phyloP scores from a whole-genome alignment of 352 stramenopile genomes.

The Peronospora farinosa region DNA sequence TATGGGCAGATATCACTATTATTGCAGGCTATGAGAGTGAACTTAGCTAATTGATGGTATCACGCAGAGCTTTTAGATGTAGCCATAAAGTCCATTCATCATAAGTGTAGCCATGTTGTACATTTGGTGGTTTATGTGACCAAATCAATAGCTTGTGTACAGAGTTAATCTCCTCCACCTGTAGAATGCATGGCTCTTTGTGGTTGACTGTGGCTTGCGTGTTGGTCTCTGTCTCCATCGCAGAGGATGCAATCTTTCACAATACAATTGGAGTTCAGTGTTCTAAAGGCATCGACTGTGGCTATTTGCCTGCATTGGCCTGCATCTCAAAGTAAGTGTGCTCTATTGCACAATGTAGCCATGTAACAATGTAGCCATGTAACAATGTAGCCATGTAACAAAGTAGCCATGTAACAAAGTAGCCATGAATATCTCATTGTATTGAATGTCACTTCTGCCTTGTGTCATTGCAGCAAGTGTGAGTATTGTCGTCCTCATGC shows the following conservation, averaged over 20 bases:
- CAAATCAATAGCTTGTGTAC: not conserved
- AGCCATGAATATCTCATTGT: not conserved
- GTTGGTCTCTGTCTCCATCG: constrained; percentile 1
- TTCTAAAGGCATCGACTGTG: constrained; percentile 49
- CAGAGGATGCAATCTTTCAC: constrained; percentile 21
- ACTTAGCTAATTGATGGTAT: constrained; percentile 51
- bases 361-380: not conserved
- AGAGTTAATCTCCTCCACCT: too few relatives aligned
- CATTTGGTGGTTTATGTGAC: not conserved
- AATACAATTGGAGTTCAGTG: constrained; percentile 44
- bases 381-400: too few relatives aligned
- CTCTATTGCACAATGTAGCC: not conserved
- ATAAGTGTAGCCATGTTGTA: not conserved
- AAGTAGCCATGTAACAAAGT: too few relatives aligned
- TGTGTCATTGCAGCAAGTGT: constrained; percentile 39
- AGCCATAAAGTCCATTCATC: too few relatives aligned
- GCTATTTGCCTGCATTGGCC: constrained; percentile 64
- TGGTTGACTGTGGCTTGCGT: constrained; percentile 8
- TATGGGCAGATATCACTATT: constrained; percentile 5
- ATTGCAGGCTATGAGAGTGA: constrained; percentile 20
- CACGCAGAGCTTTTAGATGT: constrained; percentile 26
- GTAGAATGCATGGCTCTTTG: constrained; percentile 2
- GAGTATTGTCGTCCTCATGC: constrained; percentile 53
- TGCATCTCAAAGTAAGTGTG: constrained; percentile 50
- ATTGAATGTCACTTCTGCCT: not conserved